Conservation (phyloP, 352 stramenopile genomes). For the Saprolegnia diclina region DNA sequence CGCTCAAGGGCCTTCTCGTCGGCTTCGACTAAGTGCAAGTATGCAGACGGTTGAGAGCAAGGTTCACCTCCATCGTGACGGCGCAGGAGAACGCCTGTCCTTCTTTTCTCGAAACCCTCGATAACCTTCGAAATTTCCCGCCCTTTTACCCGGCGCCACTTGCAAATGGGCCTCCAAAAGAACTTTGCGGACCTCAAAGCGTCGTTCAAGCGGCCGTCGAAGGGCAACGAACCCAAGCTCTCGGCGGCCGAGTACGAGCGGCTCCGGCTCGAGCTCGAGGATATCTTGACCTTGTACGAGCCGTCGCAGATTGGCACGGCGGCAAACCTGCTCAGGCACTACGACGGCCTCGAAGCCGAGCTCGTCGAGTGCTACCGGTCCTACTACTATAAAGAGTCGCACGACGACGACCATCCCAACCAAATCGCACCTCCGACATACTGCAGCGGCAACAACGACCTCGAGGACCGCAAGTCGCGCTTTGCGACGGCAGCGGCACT, state of each 20-base stretch:
- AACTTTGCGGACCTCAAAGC: not conserved
- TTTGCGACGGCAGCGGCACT: not conserved
- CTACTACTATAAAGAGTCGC: conserved; percentile 13
- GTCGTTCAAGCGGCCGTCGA: not conserved
- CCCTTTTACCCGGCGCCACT: not conserved
- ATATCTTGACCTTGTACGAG: conserved; percentile 11
- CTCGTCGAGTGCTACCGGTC: conserved; percentile 21
- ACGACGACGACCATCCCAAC: not conserved
- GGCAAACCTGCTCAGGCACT: conserved; percentile 12
- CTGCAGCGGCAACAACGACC: not conserved
- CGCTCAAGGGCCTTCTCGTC: too few relatives aligned
- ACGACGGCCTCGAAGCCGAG: conserved; percentile 17
- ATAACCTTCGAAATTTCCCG: not conserved
- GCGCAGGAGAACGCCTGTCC: not conserved
- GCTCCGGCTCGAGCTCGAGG: conserved; percentile 12
- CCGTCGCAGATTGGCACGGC: conserved; percentile 6
- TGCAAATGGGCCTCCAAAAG: not conserved
- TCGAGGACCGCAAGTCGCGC: too few relatives aligned
- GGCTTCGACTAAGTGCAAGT: too few relatives aligned
- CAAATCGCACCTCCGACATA: not conserved
- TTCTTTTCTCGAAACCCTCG: not conserved
- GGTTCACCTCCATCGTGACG: too few relatives aligned
- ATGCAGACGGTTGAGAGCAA: too few relatives aligned
- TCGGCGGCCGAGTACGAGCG: conserved; percentile 4
- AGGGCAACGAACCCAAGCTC: not conserved